Evolutionary conservation across 805 yeast species (phyloP).

Genomic region (Sugiyamaella boreocaroliniensis): DNA sequence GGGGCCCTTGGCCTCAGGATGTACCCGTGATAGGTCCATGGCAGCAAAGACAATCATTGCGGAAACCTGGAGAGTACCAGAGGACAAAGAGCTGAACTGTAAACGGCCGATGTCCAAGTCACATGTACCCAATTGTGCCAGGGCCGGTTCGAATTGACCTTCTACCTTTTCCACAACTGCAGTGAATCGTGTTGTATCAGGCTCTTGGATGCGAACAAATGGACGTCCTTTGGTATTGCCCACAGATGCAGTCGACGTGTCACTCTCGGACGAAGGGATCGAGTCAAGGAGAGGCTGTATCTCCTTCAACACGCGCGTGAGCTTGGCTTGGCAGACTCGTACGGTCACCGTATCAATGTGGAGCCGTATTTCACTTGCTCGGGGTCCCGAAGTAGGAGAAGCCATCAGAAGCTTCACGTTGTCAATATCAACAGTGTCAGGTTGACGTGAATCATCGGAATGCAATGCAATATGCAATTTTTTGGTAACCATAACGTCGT

Average conservation of each 20-base stretch:
- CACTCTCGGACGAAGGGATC: neutral
- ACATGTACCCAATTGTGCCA: conserved; percentile 8
- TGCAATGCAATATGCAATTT: neutral
- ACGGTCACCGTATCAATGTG: neutral
- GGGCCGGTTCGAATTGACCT: neutral
- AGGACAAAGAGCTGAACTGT: conserved; percentile 1
- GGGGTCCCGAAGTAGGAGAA: neutral
- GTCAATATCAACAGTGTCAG: neutral
- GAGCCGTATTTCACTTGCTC: neutral
- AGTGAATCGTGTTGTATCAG: neutral
- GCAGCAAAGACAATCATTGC: conserved; percentile 10
- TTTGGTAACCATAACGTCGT: neutral
- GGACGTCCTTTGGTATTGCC: neutral
- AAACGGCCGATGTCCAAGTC: conserved; percentile 11
- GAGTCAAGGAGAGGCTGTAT: neutral
- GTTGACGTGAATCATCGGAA: neutral
- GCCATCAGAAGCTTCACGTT: neutral
- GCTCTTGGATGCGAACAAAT: neutral
- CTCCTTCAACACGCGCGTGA: neutral
- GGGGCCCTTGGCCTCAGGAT: conserved; percentile 11
- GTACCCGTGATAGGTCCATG: conserved; percentile 12
- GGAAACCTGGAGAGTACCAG: conserved; percentile 7
- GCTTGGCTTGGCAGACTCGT: neutral
- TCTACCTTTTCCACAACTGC: conserved; percentile 6
- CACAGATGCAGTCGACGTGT: too few species aligned